Percentiles rank a stretch among this genome's conserved stretches.
Conservation (phyloP, 352 stramenopile genomes). For the Plasmopara muralis region DNA sequence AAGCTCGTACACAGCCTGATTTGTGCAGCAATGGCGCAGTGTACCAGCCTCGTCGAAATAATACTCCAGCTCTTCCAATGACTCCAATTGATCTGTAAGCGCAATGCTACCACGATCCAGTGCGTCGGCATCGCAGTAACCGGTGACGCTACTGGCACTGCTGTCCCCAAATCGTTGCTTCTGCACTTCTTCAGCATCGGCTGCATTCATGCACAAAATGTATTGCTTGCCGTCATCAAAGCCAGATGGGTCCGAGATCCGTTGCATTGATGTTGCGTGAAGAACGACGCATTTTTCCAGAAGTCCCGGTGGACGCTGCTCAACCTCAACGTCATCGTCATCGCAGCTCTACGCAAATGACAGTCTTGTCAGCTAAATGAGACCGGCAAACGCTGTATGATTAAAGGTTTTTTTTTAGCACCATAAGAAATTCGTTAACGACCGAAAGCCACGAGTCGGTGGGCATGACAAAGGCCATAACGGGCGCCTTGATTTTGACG, state of each 20-base stretch:
- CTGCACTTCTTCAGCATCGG: conserved; percentile 37
- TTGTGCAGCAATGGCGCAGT: conserved; percentile 61
- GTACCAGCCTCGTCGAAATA: conserved; percentile 70
- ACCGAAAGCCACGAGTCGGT: conserved; percentile 51
- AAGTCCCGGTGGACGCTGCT: conserved; percentile 45
- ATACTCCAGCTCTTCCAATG: conserved; percentile 69
- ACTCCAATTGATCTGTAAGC: conserved; percentile 61
- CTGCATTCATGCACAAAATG: conserved; percentile 40
- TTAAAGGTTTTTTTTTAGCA: conserved; percentile 8
- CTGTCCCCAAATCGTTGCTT: conserved; percentile 39
- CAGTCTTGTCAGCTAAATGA: neutral
- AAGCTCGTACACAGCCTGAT: conserved; percentile 66
- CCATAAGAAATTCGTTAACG: conserved; percentile 82
- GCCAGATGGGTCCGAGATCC: conserved; percentile 25
- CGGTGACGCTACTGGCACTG: conserved; percentile 18
- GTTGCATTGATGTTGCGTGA: conserved; percentile 40
- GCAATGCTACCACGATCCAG: conserved; percentile 32
- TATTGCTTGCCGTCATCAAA: conserved; percentile 76
- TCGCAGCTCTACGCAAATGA: conserved; percentile 46
- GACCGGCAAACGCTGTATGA: too few relatives aligned
- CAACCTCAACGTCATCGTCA: conserved; percentile 64
- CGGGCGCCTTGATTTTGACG: conserved; percentile 23
- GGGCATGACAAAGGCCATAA: conserved; percentile 60
- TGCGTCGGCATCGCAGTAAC: conserved; percentile 4
- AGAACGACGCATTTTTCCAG: conserved; percentile 54